Conservation (phyloP, 2,329 filamentous ascomycete genomes). For the Blumeria hordei region DNA sequence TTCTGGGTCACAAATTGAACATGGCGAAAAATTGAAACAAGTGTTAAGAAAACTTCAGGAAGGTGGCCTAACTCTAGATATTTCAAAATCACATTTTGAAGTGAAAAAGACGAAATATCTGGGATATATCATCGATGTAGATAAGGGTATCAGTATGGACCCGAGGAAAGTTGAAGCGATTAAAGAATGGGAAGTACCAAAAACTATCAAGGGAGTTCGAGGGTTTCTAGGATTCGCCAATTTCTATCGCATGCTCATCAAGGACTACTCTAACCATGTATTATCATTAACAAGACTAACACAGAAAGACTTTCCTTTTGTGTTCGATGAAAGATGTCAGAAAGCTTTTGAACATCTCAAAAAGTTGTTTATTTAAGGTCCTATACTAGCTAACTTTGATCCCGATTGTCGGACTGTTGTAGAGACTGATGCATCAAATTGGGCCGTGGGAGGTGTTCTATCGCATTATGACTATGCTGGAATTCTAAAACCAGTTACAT, state of each 20-base stretch:
- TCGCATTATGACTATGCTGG: too few relatives aligned
- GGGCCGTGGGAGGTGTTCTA: too few relatives aligned
- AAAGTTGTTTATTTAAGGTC: background rate
- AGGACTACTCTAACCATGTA: background rate
- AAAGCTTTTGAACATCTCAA: background rate
- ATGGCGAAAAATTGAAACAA: conserved; percentile 1
- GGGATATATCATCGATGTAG: conserved; percentile 1
- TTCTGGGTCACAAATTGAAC: too few relatives aligned
- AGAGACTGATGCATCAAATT: background rate
- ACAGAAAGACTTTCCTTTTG: too few relatives aligned
- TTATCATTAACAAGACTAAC: too few relatives aligned
- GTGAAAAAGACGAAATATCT: conserved; percentile 1
- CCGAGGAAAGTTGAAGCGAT: too few relatives aligned
- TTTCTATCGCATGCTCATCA: conserved; percentile 4
- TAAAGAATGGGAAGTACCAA: too few relatives aligned
- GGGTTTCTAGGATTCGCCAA: conserved; percentile 4
- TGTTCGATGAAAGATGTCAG: too few relatives aligned
- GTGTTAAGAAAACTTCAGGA: conserved; percentile 1
- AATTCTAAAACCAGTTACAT: too few relatives aligned
- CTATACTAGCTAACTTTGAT: background rate
- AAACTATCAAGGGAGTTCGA: too few relatives aligned
- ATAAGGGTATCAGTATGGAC: too few relatives aligned
- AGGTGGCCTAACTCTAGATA: background rate
- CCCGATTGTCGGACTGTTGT: background rate
- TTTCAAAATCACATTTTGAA: conserved; percentile 2